These are phyloP conservation scores for Pseudomicrostroma phylloplanum DNA, from an alignment of 1,284 basidiomycete genomes.

Conservation along the genomic window DNA sequence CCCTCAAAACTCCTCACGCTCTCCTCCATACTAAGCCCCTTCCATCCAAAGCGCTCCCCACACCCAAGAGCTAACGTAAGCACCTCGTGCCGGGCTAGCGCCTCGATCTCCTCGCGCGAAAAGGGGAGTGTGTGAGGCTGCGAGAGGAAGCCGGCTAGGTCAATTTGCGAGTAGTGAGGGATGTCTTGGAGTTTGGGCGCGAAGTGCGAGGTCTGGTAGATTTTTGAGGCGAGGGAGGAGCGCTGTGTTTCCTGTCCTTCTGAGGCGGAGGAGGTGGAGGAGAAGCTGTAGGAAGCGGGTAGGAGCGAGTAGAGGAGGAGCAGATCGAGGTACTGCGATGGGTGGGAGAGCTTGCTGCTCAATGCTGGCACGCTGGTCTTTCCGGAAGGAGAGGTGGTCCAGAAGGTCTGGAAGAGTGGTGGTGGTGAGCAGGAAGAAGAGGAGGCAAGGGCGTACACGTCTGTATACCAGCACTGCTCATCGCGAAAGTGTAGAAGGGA, in stretches of 20 bases:
- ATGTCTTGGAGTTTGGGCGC: not conserved
- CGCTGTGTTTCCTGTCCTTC: not conserved
- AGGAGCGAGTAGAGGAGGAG: not conserved
- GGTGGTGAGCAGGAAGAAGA: not conserved
- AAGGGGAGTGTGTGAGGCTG: not conserved
- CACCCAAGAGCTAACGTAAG: not conserved
- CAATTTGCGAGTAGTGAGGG: not conserved
- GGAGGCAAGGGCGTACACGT: not conserved
- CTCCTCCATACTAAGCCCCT: not conserved
- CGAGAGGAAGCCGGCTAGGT: not conserved
- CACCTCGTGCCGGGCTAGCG: not conserved
- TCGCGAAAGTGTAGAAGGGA: not conserved
- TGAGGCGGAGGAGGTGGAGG: not conserved
- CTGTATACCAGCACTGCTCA: constrained; percentile 1
- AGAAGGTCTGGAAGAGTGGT: not conserved
- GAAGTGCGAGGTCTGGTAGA: not conserved
- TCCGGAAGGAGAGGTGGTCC: not conserved
- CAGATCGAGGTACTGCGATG: not conserved
- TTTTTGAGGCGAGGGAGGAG: not conserved
- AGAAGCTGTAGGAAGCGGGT: too few relatives aligned
- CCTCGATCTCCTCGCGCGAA: not conserved
- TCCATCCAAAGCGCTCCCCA: not conserved
- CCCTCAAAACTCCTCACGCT: not conserved
- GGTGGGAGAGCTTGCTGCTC: too few relatives aligned
- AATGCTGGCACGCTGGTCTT: not conserved